Evolutionary conservation across 2,329 filamentous ascomycete species (phyloP).

Genomic region (Teratosphaeria epicoccoides): DNA sequence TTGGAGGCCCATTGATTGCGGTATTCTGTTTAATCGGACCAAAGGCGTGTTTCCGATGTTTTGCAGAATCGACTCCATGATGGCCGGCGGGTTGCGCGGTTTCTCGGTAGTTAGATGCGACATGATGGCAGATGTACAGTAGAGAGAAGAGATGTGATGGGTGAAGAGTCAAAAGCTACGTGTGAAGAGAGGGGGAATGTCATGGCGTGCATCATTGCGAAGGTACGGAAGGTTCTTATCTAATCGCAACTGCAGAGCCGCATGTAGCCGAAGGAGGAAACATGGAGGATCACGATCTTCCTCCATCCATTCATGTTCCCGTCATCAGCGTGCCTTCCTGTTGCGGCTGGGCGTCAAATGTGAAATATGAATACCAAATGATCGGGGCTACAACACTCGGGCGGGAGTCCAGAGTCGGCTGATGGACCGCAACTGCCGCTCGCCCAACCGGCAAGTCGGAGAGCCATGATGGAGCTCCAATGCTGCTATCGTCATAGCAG

Average conservation of each 20-base stretch:
- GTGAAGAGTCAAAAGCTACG: neutral
- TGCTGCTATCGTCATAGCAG: neutral
- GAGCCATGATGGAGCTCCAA: neutral
- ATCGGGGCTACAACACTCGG: too few relatives aligned
- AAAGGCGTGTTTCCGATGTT: slow-evolving; percentile 96
- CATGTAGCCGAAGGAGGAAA: neutral
- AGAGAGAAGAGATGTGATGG: slow-evolving; percentile 1
- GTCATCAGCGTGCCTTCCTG: neutral
- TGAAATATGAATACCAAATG: too few relatives aligned
- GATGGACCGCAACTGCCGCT: neutral
- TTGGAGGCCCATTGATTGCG: slow-evolving; percentile 79
- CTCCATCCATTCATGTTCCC: neutral
- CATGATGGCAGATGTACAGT: slow-evolving; percentile 12
- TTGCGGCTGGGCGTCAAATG: too few relatives aligned
- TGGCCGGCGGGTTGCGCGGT: slow-evolving; percentile 41
- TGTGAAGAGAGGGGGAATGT: neutral
- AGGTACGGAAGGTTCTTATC: neutral
- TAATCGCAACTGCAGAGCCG: slow-evolving; percentile 1
- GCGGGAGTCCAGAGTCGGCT: too few relatives aligned
- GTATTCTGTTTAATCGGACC: slow-evolving; percentile 84
- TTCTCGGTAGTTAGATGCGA: slow-evolving; percentile 33
- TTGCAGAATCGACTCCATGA: slow-evolving; percentile 61
- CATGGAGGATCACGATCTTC: too few relatives aligned
- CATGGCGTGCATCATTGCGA: neutral
- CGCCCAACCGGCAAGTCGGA: neutral